phyloP scores from a whole-genome alignment of 768 basidiomycete genomes.

The Amanita pseudoporphyria region DNA sequence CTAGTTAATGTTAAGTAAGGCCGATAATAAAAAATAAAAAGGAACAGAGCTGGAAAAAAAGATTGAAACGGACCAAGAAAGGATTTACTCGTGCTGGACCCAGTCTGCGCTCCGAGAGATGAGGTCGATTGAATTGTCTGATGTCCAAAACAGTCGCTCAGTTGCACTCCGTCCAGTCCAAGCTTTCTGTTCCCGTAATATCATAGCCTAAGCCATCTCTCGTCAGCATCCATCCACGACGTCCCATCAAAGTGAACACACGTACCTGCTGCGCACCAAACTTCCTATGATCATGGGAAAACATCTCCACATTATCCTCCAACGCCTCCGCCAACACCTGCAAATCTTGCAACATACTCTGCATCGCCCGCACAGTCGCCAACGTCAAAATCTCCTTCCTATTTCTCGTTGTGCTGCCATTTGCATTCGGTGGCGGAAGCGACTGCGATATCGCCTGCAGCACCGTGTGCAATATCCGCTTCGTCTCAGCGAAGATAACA shows the following conservation, averaged over 20 bases:
- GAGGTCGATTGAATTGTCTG: slow-evolving; percentile 84
- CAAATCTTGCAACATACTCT: slow-evolving; percentile 80
- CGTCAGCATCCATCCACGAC: neutral
- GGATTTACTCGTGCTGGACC: slow-evolving; percentile 60
- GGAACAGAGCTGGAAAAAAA: neutral
- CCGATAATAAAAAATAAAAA: slow-evolving; percentile 7
- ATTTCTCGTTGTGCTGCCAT: slow-evolving; percentile 49
- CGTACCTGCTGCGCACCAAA: slow-evolving; percentile 94
- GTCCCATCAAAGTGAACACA: slow-evolving; percentile 10
- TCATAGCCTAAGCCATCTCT: slow-evolving; percentile 63
- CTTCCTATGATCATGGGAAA: slow-evolving; percentile 90
- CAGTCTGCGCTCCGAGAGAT: slow-evolving; percentile 80
- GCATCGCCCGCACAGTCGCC: slow-evolving; percentile 72
- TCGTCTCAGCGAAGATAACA: slow-evolving; percentile 85
- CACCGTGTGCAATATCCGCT: slow-evolving; percentile 86
- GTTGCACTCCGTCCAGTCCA: slow-evolving; percentile 91
- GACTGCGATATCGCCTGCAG: slow-evolving; percentile 74
- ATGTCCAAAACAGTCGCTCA: slow-evolving; percentile 88
- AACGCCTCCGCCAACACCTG: slow-evolving; percentile 80
- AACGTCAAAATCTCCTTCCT: slow-evolving; percentile 72
- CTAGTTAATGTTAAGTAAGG: neutral
- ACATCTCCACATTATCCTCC: slow-evolving; percentile 84
- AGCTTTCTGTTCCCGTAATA: slow-evolving; percentile 89
- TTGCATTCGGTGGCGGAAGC: slow-evolving; percentile 46
- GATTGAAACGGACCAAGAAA: neutral